phyloP scores from a whole-genome alignment of 116 monocot genomes.

The Zostera marina region DNA sequence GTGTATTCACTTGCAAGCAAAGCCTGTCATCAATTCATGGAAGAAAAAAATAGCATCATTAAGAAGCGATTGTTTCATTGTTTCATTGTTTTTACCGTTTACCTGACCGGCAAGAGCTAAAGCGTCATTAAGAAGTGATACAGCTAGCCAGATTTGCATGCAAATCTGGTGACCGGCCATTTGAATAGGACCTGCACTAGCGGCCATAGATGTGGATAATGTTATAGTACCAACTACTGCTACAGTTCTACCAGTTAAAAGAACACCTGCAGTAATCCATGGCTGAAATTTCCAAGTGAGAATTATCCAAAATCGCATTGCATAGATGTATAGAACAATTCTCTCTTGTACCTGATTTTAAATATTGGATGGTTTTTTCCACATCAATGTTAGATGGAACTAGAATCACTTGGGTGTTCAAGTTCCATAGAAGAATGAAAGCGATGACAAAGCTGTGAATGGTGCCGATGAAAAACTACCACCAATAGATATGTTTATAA shows the following conservation, averaged over 20 bases:
- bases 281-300: conserved; percentile 5
- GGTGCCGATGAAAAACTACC: neutral
- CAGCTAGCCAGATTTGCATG: conserved; percentile 69
- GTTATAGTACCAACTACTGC: conserved; percentile 63
- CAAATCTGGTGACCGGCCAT: conserved; percentile 90
- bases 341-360: conserved; percentile 98
- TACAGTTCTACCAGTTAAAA: conserved; percentile 55
- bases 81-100: neutral
- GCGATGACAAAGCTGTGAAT: conserved; percentile 58
- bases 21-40: conserved; percentile 27
- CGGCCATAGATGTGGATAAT: conserved; percentile 62
- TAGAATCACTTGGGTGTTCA: conserved; percentile 49
- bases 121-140: conserved; percentile 80
- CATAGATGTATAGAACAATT: too few species aligned
- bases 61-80: too few species aligned
- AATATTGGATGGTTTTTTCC: conserved; percentile 30
- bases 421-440: conserved; percentile 69
- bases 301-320: neutral
- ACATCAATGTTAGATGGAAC: conserved; percentile 29
- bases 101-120: conserved; percentile 89
- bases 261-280: conserved; percentile 29
- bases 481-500: neutral
- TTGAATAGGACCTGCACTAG: conserved; percentile 48
- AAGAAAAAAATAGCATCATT: neutral
- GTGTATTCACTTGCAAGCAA: conserved; percentile 73